Base-by-base conservation (phyloP, 208 protist genomes). In the Leishmania guyanensis region DNA sequence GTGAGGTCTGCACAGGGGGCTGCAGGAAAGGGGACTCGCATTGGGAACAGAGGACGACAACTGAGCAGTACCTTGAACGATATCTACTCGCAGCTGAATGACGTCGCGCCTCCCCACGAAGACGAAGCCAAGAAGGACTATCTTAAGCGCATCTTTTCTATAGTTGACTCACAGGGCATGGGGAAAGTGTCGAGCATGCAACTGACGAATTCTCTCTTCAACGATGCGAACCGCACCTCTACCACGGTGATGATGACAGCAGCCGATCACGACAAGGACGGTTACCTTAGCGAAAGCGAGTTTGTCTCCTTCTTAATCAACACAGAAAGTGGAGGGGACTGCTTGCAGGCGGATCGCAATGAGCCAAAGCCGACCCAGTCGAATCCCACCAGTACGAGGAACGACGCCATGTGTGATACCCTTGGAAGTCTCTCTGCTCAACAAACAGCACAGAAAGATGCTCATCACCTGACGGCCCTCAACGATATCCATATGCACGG, bases 1-100 rank as follows among this genome's bases (percentile, higher is more conserved):
- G 46, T 50, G 71, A 43, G 0, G 29, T 51, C 20, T 29, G 39
- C 36, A 50, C 12, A 3, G 39, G 46, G 79, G 9, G 64, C 64
- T 36, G 68, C 76, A 33, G 77, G 65, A 2, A 66, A 43, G 10
- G 66, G 77, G 22, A 65, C 78, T 71, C 89, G 82, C 75, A 50
- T 88, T 56, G 77, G 78, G 12, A 75, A 46, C 1, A 78, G 84
- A 22, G 89, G 70, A 46, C 78, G 85, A 60, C 64, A 84, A 5
- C 75, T 91, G 43, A 90, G 82, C 71, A 81, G 46, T 60, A 84
- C 80, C n/a, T 68, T 90, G 77, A 89, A 86, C 66, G 80, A 90
- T n/a, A 69, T 91, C 62, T 72, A 84, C 36, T 70, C 76, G 17
- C 66, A 82, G 43, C 75, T 88, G 53, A 69, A 83, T 46, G 69